A percentile compares a stretch with the other conserved stretches of the same genome.
Conservation (phyloP, 305 asterid genomes). For the Nicotiana rustica region DNA sequence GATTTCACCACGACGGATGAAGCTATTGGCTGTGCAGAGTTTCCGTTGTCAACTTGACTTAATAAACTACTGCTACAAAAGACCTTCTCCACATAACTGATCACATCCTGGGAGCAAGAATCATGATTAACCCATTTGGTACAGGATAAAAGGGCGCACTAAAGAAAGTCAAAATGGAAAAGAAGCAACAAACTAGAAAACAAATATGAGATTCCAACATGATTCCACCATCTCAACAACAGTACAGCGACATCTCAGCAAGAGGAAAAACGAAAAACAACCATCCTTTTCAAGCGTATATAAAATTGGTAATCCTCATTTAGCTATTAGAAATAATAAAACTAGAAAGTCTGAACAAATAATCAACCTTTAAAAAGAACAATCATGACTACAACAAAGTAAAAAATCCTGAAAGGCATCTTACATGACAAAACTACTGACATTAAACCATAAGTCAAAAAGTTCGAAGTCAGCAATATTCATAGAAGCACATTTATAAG, state of each 20-base stretch:
- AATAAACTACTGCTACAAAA: constrained; percentile 65
- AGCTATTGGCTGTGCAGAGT: constrained; percentile 59
- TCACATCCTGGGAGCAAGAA: constrained; percentile 73
- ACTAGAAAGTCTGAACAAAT: constrained; percentile 14
- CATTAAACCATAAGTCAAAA: not conserved
- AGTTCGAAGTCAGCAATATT: not conserved
- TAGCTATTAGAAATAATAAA: constrained; percentile 17
- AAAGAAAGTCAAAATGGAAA: not conserved
- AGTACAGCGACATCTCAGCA: not conserved
- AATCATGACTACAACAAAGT: constrained; percentile 2
- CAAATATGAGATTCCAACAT: not conserved
- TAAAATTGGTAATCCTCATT: constrained; percentile 13
- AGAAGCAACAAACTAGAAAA: not conserved
- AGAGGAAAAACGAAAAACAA: not conserved
- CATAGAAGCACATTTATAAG: not conserved
- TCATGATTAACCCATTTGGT: constrained; percentile 6
- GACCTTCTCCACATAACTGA: constrained; percentile 87
- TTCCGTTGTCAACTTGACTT: constrained; percentile 70
- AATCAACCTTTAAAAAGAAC: constrained; percentile 19
- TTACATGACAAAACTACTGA: constrained; percentile 22
- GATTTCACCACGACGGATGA: constrained; percentile 54
- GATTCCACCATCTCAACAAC: constrained; percentile 11
- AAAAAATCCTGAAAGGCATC: not conserved
- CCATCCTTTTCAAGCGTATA: not conserved
- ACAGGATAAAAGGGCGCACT: not conserved